phyloP scores from a whole-genome alignment of 768 basidiomycete species.

The Termitomyces sp. region DNA sequence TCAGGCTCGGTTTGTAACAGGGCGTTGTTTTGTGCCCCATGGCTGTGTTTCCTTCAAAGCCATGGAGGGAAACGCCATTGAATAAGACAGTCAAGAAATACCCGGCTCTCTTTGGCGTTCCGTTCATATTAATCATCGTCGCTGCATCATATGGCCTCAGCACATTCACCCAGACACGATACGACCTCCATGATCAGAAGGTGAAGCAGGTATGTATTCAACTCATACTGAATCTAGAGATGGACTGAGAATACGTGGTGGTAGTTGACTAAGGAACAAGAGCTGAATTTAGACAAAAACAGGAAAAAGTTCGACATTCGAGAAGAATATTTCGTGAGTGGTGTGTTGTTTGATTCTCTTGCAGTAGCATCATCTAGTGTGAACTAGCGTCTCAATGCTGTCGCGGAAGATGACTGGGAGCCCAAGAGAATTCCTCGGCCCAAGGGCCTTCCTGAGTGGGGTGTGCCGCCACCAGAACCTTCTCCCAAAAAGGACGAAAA shows the following conservation, averaged over 20 bases:
- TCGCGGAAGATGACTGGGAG: conserved; percentile 75
- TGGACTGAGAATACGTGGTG: neutral
- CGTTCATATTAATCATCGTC: conserved; percentile 83
- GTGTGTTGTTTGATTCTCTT: neutral
- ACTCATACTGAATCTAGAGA: neutral
- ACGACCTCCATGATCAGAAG: conserved; percentile 82
- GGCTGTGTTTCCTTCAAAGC: conserved; percentile 38
- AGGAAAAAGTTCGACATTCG: conserved; percentile 86
- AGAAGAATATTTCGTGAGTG: conserved; percentile 93
- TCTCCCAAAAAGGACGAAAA: conserved; percentile 13
- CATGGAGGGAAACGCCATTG: conserved; percentile 22
- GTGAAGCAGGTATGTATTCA: conserved; percentile 50
- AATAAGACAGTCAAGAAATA: conserved; percentile 46
- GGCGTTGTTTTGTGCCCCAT: conserved; percentile 22
- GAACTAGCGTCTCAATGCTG: conserved; percentile 58
- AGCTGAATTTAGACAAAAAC: conserved; percentile 61
- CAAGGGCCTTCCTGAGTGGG: conserved; percentile 91
- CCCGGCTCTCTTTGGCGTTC: conserved; percentile 76
- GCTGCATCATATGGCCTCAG: conserved; percentile 80
- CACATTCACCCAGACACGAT: conserved; percentile 82
- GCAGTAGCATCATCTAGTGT: neutral
- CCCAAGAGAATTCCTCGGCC: conserved; percentile 79
- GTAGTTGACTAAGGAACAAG: conserved; percentile 72
- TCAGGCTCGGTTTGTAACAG: neutral
- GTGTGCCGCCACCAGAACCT: conserved; percentile 66